phyloP scores from a whole-genome alignment of 2,329 filamentous ascomycete species.

The Monosporascus sp. region DNA sequence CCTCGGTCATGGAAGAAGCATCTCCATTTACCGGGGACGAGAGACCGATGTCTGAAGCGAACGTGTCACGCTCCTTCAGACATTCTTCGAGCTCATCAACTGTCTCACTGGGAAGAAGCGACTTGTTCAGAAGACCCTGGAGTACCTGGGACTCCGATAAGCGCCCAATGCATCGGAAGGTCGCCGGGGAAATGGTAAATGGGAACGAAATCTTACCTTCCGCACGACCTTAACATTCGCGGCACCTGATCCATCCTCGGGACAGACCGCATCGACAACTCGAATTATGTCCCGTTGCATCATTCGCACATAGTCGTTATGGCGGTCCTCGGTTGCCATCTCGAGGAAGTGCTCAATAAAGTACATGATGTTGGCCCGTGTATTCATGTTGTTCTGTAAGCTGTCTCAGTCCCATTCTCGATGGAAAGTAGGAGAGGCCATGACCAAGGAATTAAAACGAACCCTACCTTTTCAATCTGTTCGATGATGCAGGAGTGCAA shows the following conservation, averaged over 20 bases:
- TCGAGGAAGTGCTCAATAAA: constrained; percentile 96
- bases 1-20: constrained; percentile 36
- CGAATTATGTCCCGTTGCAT: constrained; percentile 88
- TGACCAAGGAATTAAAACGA: neutral
- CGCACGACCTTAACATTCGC: constrained; percentile 92
- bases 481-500: constrained; percentile 96
- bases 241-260: constrained; percentile 77
- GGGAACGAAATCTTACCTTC: constrained; percentile 49
- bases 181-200: neutral
- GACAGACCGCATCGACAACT: constrained; percentile 88
- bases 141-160: constrained; percentile 49
- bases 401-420: neutral
- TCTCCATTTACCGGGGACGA: constrained; percentile 42
- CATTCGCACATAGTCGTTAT: constrained; percentile 83
- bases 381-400: constrained; percentile 87
- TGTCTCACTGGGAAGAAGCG: constrained; percentile 67
- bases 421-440: neutral
- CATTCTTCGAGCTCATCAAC: constrained; percentile 78
- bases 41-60: constrained; percentile 49
- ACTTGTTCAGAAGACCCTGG: constrained; percentile 62
- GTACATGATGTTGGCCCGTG: constrained; percentile 96
- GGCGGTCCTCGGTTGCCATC: constrained; percentile 68
- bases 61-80: constrained; percentile 71
- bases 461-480: constrained; percentile 74
- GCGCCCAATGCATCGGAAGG: neutral